These are phyloP conservation scores for Pontederia paniculata DNA, from an alignment of 176 grass and related monocot genomes.

Conservation along the genomic window DNA sequence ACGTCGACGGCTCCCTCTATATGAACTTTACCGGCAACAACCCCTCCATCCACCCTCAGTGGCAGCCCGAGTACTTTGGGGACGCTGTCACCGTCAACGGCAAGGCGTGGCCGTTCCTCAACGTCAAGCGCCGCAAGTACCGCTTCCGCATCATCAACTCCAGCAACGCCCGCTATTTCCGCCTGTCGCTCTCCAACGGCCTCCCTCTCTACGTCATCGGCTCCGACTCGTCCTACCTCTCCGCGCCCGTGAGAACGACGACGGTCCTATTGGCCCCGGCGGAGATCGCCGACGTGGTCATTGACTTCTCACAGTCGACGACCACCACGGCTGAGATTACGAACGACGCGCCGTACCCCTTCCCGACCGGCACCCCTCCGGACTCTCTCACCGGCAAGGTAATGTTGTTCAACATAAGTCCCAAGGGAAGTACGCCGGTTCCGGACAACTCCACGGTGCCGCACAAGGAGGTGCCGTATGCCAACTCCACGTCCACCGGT, in stretches of 20 bases:
- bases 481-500: not conserved
- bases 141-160: slow-evolving; percentile 12
- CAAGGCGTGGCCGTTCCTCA: slow-evolving; percentile 16
- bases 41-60: slow-evolving; percentile 5
- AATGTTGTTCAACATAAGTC: slow-evolving; percentile 10
- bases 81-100: slow-evolving; percentile 9
- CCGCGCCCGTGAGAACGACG: slow-evolving; percentile 5
- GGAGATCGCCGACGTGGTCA: slow-evolving; percentile 21
- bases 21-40: slow-evolving; percentile 3
- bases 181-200: slow-evolving; percentile 1
- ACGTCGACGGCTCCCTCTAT: slow-evolving; percentile 1
- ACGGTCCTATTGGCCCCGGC: slow-evolving; percentile 1
- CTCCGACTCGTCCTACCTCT: not conserved
- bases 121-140: slow-evolving; percentile 3
- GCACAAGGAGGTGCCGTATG: not conserved
- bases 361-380: not conserved
- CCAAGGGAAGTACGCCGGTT: not conserved
- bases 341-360: slow-evolving; percentile 17
- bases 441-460: slow-evolving; percentile 23
- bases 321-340: slow-evolving; percentile 2
- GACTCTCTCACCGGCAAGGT: slow-evolving; percentile 2
- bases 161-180: slow-evolving; percentile 11
- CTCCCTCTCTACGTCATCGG: not conserved
- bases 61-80: slow-evolving; percentile 8
- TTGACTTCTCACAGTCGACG: slow-evolving; percentile 13